Base-by-base conservation (phyloP, 2,329 filamentous ascomycete species). In the Colletotrichum costaricense region DNA sequence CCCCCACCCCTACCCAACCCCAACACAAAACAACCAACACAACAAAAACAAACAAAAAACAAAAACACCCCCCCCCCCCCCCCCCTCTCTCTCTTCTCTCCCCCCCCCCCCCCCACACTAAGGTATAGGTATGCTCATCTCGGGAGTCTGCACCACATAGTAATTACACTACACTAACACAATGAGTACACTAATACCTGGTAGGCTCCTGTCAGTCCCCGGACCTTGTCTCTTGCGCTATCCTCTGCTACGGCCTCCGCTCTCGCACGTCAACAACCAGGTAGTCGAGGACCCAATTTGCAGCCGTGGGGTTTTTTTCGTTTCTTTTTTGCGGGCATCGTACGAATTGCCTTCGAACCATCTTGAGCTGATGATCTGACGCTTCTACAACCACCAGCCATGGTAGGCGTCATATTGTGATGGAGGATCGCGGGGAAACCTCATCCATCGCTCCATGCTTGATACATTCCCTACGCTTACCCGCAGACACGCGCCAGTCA, bases 151-250 rank as follows among this genome's bases (percentile, higher is more conserved):
- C 70, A 70, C 30, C 67, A 26, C 66, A 73, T 54, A 63, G 11
- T 38, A 63, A 19, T 38, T 30, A 49, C 42, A 49, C 42, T 49
- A n/a, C 42, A n/a, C 42, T 49, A n/a, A n/a, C 42, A n/a, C 42
- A 7, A n/a, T 49, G 42, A 49, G 42, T 49, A 49, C 14, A 42
- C 38, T 42, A 6, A 14, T 19, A 19, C 16, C 16, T n/a, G 16
- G 19, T 54, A 72, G 54, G 33, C 14, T 69, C 28, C 35, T 66
- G 62, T 56, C 71, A 56, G 6, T 62, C 71, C 71, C 67, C 28
- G 71, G 71, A 70, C 71, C 71, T 70, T 71, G 71, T 66, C 60
- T 66, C 60, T 62, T 35, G 71, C 71, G 67, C 71, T 35, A 73
- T 67, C 33, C 46, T 46, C 58, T 22, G 28, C 42, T 49, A 49